Evolutionary conservation across 1,284 basidiomycete species (phyloP).

Genomic region (Marasmius sp.): DNA sequence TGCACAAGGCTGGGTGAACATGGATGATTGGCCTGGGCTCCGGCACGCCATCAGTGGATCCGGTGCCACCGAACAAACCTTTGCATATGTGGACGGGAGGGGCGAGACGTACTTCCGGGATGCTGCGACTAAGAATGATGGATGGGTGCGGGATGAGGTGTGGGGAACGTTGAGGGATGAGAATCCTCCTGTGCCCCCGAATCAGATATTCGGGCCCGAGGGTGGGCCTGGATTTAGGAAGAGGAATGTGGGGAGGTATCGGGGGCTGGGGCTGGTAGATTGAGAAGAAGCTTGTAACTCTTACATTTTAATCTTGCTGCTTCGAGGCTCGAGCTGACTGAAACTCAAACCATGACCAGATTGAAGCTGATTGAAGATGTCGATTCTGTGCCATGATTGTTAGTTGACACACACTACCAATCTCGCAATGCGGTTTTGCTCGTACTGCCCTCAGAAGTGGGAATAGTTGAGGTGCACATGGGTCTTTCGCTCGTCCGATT

Average conservation of each 20-base stretch:
- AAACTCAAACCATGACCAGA: too few relatives aligned
- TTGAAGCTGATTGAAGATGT: too few relatives aligned
- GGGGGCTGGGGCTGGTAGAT: background rate
- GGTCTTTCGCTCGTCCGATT: too few relatives aligned
- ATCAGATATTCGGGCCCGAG: slow-evolving; percentile 31
- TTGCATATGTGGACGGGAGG: slow-evolving; percentile 31
- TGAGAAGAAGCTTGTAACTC: too few relatives aligned
- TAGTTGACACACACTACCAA: too few relatives aligned
- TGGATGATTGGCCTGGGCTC: slow-evolving; percentile 38
- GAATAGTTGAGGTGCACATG: too few relatives aligned
- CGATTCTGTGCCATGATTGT: too few relatives aligned
- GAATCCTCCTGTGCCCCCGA: slow-evolving; percentile 31
- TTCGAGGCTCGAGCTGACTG: too few relatives aligned
- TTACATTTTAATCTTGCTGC: too few relatives aligned
- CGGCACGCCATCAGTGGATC: slow-evolving; percentile 38
- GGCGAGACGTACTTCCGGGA: slow-evolving; percentile 35
- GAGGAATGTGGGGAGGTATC: background rate
- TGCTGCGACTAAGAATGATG: slow-evolving; percentile 35
- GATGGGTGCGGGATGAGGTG: slow-evolving; percentile 34
- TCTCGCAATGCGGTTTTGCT: too few relatives aligned
- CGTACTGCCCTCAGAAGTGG: too few relatives aligned
- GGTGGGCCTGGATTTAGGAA: slow-evolving; percentile 34
- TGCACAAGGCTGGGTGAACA: slow-evolving; percentile 33
- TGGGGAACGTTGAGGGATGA: slow-evolving; percentile 33
- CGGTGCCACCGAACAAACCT: slow-evolving; percentile 33